These are phyloP conservation scores for Periconia macrospinosa DNA, from an alignment of 2,329 filamentous ascomycete species.

Conservation along the genomic window DNA sequence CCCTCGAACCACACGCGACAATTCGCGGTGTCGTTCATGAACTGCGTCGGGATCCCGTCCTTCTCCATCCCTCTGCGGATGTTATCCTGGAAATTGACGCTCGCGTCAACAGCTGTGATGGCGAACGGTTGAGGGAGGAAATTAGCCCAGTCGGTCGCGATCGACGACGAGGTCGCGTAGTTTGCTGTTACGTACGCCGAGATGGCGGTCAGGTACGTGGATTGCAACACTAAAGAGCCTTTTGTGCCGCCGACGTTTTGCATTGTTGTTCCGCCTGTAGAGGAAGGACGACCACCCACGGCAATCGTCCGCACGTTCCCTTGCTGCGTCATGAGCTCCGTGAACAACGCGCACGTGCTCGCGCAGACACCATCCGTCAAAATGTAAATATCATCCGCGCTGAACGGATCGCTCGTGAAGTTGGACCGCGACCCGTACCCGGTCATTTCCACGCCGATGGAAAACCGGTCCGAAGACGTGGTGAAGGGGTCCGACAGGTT, in stretches of 20 bases:
- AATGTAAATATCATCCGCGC: conserved; percentile 42
- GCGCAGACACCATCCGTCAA: conserved; percentile 51
- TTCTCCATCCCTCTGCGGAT: conserved; percentile 35
- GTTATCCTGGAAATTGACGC: conserved; percentile 45
- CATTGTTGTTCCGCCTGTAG: conserved; percentile 20
- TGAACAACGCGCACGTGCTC: conserved; percentile 50
- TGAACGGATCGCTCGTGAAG: conserved; percentile 40
- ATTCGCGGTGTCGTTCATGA: conserved; percentile 62
- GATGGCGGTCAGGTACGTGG: conserved; percentile 24
- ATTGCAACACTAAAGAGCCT: conserved; percentile 41
- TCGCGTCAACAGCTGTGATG: conserved; percentile 24
- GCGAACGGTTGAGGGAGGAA: conserved; percentile 29
- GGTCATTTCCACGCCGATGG: conserved; percentile 30
- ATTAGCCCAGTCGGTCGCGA: conserved; percentile 20
- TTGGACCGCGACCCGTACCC: conserved; percentile 30
- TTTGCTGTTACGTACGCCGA: conserved; percentile 17
- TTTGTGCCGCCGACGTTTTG: conserved; percentile 50
- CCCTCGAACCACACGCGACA: conserved; percentile 64
- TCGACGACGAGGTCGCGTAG: conserved; percentile 17
- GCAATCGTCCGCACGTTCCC: conserved; percentile 46
- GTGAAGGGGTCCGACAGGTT: conserved; percentile 41
- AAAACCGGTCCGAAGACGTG: conserved; percentile 32
- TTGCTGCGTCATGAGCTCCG: conserved; percentile 51
- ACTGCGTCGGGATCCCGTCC: conserved; percentile 56
- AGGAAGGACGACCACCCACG: conserved; percentile 46